phyloP scores from a whole-genome alignment of 208 protist species.

The Leishmania arabica region DNA sequence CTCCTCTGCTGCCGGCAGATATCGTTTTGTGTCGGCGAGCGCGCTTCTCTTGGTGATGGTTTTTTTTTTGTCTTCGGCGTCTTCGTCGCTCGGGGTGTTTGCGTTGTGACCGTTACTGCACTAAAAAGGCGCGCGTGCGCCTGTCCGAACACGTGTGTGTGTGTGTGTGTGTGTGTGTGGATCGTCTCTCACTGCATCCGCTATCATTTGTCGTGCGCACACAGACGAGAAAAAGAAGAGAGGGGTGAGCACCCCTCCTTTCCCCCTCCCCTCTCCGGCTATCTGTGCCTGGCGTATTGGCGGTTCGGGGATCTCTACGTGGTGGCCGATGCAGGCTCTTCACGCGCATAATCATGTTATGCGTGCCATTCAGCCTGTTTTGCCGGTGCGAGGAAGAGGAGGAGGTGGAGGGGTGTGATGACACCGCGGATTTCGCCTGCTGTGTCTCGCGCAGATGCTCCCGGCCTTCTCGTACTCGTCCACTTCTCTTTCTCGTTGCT shows the following conservation, averaged over 20 bases:
- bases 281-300: not conserved
- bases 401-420: not conserved
- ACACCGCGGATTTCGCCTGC: not conserved
- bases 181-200: no score
- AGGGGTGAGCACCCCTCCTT: not conserved
- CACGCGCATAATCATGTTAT: not conserved
- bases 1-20: not conserved
- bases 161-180: not conserved
- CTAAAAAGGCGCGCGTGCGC: not conserved
- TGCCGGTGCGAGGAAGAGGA: not conserved
- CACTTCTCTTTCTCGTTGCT: not conserved
- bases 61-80: not conserved
- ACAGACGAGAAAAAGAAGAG: not conserved
- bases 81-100: not conserved
- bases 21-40: not conserved
- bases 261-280: not conserved
- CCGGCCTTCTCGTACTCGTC: not conserved
- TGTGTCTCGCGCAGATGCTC: not conserved
- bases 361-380: not conserved
- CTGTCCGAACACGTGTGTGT: no score
- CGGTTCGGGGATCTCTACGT: not conserved
- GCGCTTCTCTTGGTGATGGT: not conserved
- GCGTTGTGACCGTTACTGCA: not conserved
- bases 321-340: not conserved
- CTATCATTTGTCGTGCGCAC: no score